A percentile compares a stretch with the other conserved stretches of the same genome.
Conservation (phyloP, 2,329 filamentous ascomycete species). For the Annulohypoxylon truncatum region DNA sequence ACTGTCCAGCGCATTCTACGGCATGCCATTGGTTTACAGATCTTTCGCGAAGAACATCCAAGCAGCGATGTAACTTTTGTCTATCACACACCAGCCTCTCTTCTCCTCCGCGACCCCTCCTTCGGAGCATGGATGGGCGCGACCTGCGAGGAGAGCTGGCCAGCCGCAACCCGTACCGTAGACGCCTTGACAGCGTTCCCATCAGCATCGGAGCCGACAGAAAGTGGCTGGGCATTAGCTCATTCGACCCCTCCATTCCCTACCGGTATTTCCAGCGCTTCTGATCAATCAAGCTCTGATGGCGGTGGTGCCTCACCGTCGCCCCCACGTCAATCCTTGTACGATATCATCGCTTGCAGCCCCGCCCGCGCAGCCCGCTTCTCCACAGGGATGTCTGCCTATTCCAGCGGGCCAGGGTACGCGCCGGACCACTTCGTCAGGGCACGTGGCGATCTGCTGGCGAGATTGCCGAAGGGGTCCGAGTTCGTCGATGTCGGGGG, state of each 20-base stretch:
- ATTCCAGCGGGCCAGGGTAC: slow-evolving; percentile 8
- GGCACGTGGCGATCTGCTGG: slow-evolving; percentile 2
- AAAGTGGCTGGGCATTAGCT: slow-evolving; percentile 7
- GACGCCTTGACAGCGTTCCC: not conserved
- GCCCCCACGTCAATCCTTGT: slow-evolving; percentile 5
- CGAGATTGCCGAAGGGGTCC: slow-evolving; percentile 2
- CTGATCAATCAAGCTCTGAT: not conserved
- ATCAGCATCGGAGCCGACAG: not conserved
- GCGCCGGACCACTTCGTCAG: slow-evolving; percentile 4
- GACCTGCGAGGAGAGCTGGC: slow-evolving; percentile 12
- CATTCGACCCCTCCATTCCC: slow-evolving; percentile 5
- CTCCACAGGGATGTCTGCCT: slow-evolving; percentile 4
- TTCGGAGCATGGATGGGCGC: slow-evolving; percentile 4
- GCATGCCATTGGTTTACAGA: not conserved
- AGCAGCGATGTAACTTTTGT: not conserved
- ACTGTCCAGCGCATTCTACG: slow-evolving; percentile 2
- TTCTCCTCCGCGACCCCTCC: slow-evolving; percentile 10
- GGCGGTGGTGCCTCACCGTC: not conserved
- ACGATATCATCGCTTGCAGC: not conserved
- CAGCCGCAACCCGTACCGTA: slow-evolving; percentile 3
- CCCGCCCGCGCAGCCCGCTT: slow-evolving; percentile 12
- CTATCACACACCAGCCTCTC: slow-evolving; percentile 5
- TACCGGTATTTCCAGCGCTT: not conserved
- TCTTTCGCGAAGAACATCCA: slow-evolving; percentile 6
- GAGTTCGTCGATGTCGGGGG: slow-evolving; percentile 37